Conservation (phyloP, 176 grass and related monocot species). For the Avena eriantha region DNA sequence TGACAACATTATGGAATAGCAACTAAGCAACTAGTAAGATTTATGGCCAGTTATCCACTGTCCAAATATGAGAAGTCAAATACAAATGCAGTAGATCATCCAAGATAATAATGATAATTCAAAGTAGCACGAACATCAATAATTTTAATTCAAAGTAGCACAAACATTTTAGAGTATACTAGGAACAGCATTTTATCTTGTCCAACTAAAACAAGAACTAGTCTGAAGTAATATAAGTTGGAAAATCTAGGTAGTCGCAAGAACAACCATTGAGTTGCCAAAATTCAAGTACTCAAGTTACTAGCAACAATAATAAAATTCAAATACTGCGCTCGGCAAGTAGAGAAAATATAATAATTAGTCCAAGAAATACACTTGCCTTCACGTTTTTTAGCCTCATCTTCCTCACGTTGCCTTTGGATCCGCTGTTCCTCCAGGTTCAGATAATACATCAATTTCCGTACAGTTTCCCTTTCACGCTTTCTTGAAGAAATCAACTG, state of each 20-base stretch:
- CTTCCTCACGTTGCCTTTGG: slow-evolving; percentile 61
- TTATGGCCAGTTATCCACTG: neutral
- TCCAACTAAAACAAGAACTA: neutral
- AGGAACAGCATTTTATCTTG: neutral
- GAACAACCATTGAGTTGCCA: neutral
- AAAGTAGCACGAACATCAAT: neutral
- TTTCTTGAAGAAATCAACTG: slow-evolving; percentile 75
- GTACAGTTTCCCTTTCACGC: slow-evolving; percentile 74
- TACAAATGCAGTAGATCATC: neutral
- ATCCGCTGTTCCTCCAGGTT: slow-evolving; percentile 78
- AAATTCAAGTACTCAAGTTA: neutral
- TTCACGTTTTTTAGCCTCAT: slow-evolving; percentile 85
- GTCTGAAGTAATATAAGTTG: neutral
- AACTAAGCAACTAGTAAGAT: neutral
- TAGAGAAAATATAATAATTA: slow-evolving; percentile 4
- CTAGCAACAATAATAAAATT: neutral
- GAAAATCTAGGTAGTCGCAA: neutral
- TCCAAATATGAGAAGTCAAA: neutral
- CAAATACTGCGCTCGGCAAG: neutral
- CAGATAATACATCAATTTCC: slow-evolving; percentile 84
- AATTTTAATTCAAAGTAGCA: neutral
- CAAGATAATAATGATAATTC: neutral
- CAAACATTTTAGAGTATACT: neutral
- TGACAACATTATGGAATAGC: slow-evolving; percentile 6
- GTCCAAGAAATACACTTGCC: slow-evolving; percentile 48